Evolutionary conservation across 2,329 filamentous ascomycete genomes (phyloP), one percentile per base, ranked within the genome.

Genomic region (Colletotrichum spinosum): DNA sequence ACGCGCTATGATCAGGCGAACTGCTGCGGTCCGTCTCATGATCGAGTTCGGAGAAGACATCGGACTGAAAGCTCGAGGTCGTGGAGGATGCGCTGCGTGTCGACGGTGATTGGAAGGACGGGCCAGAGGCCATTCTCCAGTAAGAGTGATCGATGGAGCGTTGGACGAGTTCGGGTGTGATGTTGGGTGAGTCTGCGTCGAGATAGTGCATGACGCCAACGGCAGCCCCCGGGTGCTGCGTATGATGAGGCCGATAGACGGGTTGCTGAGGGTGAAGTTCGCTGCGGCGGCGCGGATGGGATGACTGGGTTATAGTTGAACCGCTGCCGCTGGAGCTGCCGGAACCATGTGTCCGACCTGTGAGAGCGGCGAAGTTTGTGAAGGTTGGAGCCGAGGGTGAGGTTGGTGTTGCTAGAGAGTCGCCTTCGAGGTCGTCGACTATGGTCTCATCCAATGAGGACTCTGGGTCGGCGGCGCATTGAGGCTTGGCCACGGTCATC

Each of bases 131-230:
- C 8, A 72, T 69, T 58, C 72, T 70, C 66, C 70, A 74, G 6
- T 69, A 65, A 2, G 69, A 70, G 41, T 76, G 72, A 13, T 73
- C 72, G 33, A 78, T 70, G 1, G 76, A 73, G 17, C 72, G 73
- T 38, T 72, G 72, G 55, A 77, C 76, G 35, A 68, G 70, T 53
- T 80, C 78, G 1, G 74, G 67, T 1, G 76, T 78, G 6, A 76
- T 58, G 67, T 82, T 80, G 51, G 87, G 83, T 64, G 87, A 87
- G 66, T 88, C 88, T 54, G 82, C 80, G 72, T 89, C 86, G 64
- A 89, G 81, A 72, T 86, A 88, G 70, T 83, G 83, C 45, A 89
- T 76, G 25, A 78, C 79, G 61, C 75, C 69, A 39, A 66, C 55
- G n/a, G 67, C 55, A 8, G 42, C 42, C 17, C 13, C 42, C 25